Percentiles rank a stretch among this genome's conserved stretches.
Evolutionary conservation across 768 basidiomycete species (phyloP).

Genomic region (Serendipita sp.): DNA sequence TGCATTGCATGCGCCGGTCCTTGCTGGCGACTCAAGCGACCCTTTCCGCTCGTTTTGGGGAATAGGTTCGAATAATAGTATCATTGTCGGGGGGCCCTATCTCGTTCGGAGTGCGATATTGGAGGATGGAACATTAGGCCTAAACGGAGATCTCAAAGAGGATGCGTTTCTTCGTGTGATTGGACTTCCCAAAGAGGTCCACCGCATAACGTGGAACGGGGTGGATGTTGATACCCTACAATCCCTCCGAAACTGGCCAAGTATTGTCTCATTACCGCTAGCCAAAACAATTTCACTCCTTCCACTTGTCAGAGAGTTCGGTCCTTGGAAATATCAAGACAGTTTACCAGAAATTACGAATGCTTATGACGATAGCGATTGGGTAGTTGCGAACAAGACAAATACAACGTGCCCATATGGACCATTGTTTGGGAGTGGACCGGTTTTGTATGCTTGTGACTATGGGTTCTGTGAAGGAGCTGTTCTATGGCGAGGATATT

Average conservation of each 20-base stretch:
- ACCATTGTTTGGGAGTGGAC: slow-evolving; percentile 56
- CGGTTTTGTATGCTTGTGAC: slow-evolving; percentile 73
- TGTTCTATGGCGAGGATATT: slow-evolving; percentile 72
- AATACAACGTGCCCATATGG: slow-evolving; percentile 55
- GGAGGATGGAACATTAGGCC: slow-evolving; percentile 26
- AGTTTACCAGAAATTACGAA: slow-evolving; percentile 53
- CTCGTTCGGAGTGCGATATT: slow-evolving; percentile 29
- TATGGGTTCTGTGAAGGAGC: slow-evolving; percentile 77
- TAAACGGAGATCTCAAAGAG: slow-evolving; percentile 54
- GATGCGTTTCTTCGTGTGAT: slow-evolving; percentile 46
- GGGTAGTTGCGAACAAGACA: slow-evolving; percentile 55
- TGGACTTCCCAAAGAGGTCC: slow-evolving; percentile 33
- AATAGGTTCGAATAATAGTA: slow-evolving; percentile 52
- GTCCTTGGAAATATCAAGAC: slow-evolving; percentile 59
- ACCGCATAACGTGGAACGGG: slow-evolving; percentile 60
- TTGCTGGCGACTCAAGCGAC: slow-evolving; percentile 28
- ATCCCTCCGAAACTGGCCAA: slow-evolving; percentile 20
- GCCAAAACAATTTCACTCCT: slow-evolving; percentile 17
- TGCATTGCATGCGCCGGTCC: slow-evolving; percentile 62
- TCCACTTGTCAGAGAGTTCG: slow-evolving; percentile 33
- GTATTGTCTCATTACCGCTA: not conserved
- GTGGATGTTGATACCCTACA: slow-evolving; percentile 22
- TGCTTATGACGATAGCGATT: slow-evolving; percentile 43
- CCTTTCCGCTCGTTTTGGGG: slow-evolving; percentile 43
- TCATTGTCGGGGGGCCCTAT: slow-evolving; percentile 37